phyloP scores from a whole-genome alignment of 78 protist genomes.

The Chrysochromulina tobinii region DNA sequence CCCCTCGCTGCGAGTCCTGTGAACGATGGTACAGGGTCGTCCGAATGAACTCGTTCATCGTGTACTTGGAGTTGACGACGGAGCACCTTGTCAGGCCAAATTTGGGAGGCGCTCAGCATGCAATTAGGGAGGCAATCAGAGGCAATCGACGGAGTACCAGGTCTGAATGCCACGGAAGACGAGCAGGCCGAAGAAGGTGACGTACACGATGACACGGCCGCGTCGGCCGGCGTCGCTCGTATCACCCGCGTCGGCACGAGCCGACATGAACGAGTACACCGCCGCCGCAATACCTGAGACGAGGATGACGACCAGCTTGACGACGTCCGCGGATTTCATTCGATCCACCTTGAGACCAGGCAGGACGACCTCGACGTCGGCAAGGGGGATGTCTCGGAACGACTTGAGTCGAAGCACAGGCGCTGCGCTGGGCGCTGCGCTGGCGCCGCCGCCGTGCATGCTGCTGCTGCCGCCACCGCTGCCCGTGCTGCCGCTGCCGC shows the following conservation, averaged over 20 bases:
- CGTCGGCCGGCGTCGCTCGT: no score
- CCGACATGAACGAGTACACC: no score
- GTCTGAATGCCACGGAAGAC: not conserved
- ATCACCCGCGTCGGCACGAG: no score
- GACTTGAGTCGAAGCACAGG: not conserved
- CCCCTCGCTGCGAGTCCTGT: not conserved
- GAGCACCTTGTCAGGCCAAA: not conserved
- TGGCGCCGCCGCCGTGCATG: no score
- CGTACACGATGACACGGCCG: no score
- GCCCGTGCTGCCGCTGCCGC: no score
- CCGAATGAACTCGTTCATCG: not conserved
- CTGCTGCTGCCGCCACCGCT: no score
- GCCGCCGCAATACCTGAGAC: not conserved
- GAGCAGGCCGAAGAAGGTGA: not conserved
- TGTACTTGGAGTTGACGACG: not conserved
- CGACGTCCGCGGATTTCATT: not conserved
- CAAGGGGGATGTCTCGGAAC: not conserved
- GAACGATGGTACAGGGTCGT: not conserved
- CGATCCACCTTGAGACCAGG: not conserved
- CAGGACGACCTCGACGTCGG: slow-evolving; percentile 13
- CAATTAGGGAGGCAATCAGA: not conserved
- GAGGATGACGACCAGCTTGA: not conserved
- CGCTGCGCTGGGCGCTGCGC: no score
- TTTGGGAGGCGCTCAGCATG: not conserved
- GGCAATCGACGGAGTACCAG: not conserved